Percentiles rank a stretch among this genome's conserved stretches.
Conservation (phyloP, 1,284 basidiomycete species). For the Quambalaria eucalypti region DNA sequence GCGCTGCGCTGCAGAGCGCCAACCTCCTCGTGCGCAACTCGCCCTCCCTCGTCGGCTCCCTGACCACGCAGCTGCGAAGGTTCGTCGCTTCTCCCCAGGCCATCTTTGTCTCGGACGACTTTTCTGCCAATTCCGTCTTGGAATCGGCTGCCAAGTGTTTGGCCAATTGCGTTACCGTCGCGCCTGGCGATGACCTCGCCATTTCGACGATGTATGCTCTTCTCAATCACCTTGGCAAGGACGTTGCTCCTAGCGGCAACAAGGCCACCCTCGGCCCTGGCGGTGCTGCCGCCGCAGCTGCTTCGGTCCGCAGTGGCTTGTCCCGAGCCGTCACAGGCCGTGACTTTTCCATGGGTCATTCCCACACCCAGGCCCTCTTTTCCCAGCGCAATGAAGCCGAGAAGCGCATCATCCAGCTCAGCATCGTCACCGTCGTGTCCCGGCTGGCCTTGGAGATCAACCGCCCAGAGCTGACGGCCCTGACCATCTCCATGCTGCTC, state of each 20-base stretch:
- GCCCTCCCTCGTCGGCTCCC: constrained; percentile 64
- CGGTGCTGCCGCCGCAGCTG: constrained; percentile 50
- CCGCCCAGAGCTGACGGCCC: constrained; percentile 31
- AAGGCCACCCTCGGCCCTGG: constrained; percentile 48
- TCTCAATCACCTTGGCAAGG: constrained; percentile 80
- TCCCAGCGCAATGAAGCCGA: constrained; percentile 63
- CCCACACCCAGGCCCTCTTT: constrained; percentile 20
- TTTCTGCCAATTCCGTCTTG: constrained; percentile 63
- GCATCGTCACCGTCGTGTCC: constrained; percentile 58
- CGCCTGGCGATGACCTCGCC: constrained; percentile 78
- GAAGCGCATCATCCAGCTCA: constrained; percentile 72
- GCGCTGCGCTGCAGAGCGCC: constrained; percentile 71
- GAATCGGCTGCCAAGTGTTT: constrained; percentile 79
- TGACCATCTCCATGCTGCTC: constrained; percentile 72
- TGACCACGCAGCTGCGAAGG: constrained; percentile 72
- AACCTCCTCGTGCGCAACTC: constrained; percentile 75
- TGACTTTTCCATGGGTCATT: constrained; percentile 15
- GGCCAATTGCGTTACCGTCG: constrained; percentile 73
- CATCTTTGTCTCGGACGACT: constrained; percentile 58
- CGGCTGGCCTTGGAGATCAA: constrained; percentile 36
- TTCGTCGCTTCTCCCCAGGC: constrained; percentile 80
- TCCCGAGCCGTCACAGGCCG: constrained; percentile 23
- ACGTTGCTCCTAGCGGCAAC: constrained; percentile 46
- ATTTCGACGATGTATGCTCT: constrained; percentile 94
- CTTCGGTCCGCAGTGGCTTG: constrained; percentile 52